Evolutionary conservation across 257 asterid genomes (phyloP), one percentile per base, ranked within the genome.

Genomic region (Nicotiana noctiflora): DNA sequence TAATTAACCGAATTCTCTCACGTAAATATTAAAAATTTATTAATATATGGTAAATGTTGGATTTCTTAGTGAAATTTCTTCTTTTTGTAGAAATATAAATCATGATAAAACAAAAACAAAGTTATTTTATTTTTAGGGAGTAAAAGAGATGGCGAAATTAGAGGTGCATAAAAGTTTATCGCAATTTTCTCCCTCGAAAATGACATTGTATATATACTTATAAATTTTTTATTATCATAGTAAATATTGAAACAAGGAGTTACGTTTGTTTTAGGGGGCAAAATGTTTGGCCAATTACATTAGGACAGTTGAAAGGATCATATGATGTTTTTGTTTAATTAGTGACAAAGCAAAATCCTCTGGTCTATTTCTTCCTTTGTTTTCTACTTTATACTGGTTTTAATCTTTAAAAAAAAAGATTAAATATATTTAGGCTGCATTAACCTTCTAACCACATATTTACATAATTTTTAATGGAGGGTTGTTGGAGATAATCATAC

Each of bases 401-500:
- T 61, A 61, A 61, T 61, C 34, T 61, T 61, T 27, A 27, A 37
- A 37, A 37, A 40, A 23, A 11, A 53, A 11, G 53, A n/a, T 49
- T 21, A 32, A 31, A 37, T 15, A 8, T 21, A 53, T 3, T 3
- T 1, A 10, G 7, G 11, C 25, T 21, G n/a, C 4, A 49, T 19
- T 37, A 75, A 29, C 84, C 25, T 40, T 75, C 40, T 52, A 81
- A 81, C 84, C 44, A 81, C 75, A 75, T 44, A n/a, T 37, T 57
- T 60, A 72, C 25, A 60, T 40, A 81, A 44, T 79, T 40, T 17
- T 21, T 2, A 11, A 40, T 8, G 49, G 49, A 40, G 3, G 49
- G 12, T 40, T 40, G 46, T 40, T 8, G 49, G 49, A 2, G 49
- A 40, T 40, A 2, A 40, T 40, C 49, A 40, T 8, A 40, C 49